A percentile compares a stretch with the other conserved stretches of the same genome.
phyloP scores from a whole-genome alignment of 2,329 filamentous ascomycete genomes.

The Diatrype stigma region DNA sequence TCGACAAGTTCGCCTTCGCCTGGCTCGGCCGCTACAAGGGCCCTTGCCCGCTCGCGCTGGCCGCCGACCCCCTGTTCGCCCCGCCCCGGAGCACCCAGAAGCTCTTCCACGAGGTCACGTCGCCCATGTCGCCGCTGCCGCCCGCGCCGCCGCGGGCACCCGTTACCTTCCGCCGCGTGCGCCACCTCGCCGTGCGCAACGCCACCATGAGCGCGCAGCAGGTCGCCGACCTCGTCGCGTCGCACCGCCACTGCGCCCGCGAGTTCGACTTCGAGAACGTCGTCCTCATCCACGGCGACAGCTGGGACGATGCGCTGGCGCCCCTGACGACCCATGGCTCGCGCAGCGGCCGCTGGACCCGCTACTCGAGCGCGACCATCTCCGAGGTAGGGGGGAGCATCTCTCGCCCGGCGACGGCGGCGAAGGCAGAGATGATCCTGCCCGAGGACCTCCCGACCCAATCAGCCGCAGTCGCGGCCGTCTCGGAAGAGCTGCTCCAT shows the following conservation, averaged over 20 bases:
- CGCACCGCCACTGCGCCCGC: slow-evolving; percentile 63
- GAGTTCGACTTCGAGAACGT: slow-evolving; percentile 81
- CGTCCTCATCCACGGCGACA: slow-evolving; percentile 61
- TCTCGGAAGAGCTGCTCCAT: slow-evolving; percentile 44
- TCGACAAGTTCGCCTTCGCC: slow-evolving; percentile 70
- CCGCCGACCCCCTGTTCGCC: slow-evolving; percentile 66
- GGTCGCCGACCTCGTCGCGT: slow-evolving; percentile 62
- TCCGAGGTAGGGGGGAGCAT: slow-evolving; percentile 25
- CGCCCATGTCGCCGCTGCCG: slow-evolving; percentile 60
- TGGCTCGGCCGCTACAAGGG: slow-evolving; percentile 68
- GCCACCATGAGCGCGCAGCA: slow-evolving; percentile 67
- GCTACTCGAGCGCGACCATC: slow-evolving; percentile 33
- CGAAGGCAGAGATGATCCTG: too few species aligned
- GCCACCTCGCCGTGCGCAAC: slow-evolving; percentile 68
- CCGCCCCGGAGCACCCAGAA: slow-evolving; percentile 50
- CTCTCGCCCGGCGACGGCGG: too few species aligned
- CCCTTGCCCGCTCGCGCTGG: slow-evolving; percentile 67
- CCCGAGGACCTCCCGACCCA: slow-evolving; percentile 39
- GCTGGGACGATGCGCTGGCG: slow-evolving; percentile 78
- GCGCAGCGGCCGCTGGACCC: slow-evolving; percentile 40
- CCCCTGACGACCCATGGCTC: slow-evolving; percentile 54
- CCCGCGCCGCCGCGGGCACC: slow-evolving; percentile 47
- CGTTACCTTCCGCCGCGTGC: slow-evolving; percentile 63
- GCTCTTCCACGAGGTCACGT: slow-evolving; percentile 61
- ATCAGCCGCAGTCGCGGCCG: slow-evolving; percentile 53